A percentile compares a stretch with the other conserved stretches of the same genome.
Evolutionary conservation across 495 filamentous ascomycete species (phyloP).

Genomic region (Penicillium pancosmium): DNA sequence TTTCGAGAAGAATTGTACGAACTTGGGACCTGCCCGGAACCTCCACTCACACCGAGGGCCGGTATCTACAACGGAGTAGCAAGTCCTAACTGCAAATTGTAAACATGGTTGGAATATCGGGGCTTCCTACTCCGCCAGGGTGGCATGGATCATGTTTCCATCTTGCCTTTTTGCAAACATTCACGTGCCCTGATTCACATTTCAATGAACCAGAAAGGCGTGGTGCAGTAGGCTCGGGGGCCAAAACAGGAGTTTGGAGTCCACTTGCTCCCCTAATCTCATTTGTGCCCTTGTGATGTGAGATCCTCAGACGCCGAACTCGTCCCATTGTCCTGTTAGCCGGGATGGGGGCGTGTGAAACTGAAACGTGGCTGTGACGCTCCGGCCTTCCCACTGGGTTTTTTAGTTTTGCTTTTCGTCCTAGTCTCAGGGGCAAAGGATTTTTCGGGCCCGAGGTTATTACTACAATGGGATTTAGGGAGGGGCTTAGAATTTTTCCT

Average conservation of each 20-base stretch:
- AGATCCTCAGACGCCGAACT: slow-evolving; percentile 18
- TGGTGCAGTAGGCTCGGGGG: background rate
- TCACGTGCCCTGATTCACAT: slow-evolving; percentile 2
- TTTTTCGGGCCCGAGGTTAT: background rate
- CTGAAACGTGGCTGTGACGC: slow-evolving; percentile 34
- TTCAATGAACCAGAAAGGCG: slow-evolving; percentile 2
- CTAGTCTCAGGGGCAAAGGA: slow-evolving; percentile 2
- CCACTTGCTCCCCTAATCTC: slow-evolving; percentile 10
- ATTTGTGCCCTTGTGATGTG: background rate
- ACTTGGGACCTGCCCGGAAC: slow-evolving; percentile 4
- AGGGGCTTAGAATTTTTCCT: background rate
- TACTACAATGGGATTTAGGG: background rate
- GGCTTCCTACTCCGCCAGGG: no score
- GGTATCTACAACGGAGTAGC: background rate
- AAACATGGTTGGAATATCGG: background rate
- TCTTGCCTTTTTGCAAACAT: background rate
- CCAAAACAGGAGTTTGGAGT: slow-evolving; percentile 11
- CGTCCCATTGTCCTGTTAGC: slow-evolving; percentile 13
- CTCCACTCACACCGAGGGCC: slow-evolving; percentile 11
- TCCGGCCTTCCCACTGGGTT: slow-evolving; percentile 18
- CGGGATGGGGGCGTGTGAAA: slow-evolving; percentile 4
- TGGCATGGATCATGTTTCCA: background rate
- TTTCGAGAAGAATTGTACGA: slow-evolving; percentile 23
- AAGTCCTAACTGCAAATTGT: background rate
- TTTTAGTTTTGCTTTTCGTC: slow-evolving; percentile 4